Base-by-base conservation (phyloP, 2,329 filamentous ascomycete genomes). In the Thyridium curvatum region DNA sequence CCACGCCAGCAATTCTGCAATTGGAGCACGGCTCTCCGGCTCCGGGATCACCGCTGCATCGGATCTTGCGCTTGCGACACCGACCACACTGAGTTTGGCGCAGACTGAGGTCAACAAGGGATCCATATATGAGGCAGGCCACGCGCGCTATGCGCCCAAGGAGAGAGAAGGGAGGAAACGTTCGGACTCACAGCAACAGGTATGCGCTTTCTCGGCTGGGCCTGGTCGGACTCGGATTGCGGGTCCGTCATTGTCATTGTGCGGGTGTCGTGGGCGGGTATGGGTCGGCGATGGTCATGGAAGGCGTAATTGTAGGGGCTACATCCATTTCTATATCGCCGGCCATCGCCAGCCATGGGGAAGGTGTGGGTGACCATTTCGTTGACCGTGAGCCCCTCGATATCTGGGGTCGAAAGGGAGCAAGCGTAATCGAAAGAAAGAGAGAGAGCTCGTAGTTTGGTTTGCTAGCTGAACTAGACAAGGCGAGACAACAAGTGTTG, bases 1-100 rank as follows among this genome's bases (percentile, higher is more conserved):
- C 76, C 18, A 74, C 67, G 12, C 84, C 84, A 38, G 90, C 83
- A 44, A 71, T 79, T 52, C 79, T 84, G 68, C 91, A 97, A 59
- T 90, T 94, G 10, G 74, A 69, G 61, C 91, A 97, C n/a, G 82
- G 80, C 30, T 69, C 65, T n/a, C 84, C 84, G 52, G 83, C 78
- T 26, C 84, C 85, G 28, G 74, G 71, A 56, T 95, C 88, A 32
- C 91, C 91, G 53, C 86, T 94, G 66, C 91, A 97, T 50, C 87
- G 84, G 52, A 97, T 97, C 70, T 97, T 97, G 42, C 91, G 79
- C 65, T 91, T 90, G 44, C 91, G 80, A 62, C 91, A 97, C 49
- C 91, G 80, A 29, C 80, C 79, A 60, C 91, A 97, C 91, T 96
- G 47, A 26, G 21, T 26, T 26, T 26, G 21, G 10, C 10, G 21